These are phyloP conservation scores for Meira miltonrushii DNA, from an alignment of 1,284 basidiomycete species.

Conservation along the genomic window DNA sequence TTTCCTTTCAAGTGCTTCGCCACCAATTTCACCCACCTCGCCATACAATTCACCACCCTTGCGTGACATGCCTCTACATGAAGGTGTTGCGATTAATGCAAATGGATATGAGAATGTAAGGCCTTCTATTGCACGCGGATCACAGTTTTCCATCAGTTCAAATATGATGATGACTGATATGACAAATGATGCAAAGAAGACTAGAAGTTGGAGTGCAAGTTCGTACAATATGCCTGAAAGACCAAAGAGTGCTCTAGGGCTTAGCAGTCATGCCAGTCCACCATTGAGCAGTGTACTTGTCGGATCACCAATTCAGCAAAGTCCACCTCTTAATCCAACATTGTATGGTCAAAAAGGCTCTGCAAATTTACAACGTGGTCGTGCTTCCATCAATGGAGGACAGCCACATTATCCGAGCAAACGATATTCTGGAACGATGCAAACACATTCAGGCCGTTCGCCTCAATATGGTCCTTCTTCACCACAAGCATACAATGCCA, in stretches of 20 bases:
- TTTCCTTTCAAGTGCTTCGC: too few species aligned
- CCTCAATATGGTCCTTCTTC: not conserved
- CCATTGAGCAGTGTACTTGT: not conserved
- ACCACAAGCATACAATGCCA: not conserved
- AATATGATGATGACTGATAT: too few species aligned
- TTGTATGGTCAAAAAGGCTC: not conserved
- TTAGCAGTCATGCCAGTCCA: not conserved
- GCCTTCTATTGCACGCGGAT: too few species aligned
- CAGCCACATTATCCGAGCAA: not conserved
- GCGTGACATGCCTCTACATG: too few species aligned
- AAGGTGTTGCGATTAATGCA: too few species aligned
- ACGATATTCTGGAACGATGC: not conserved
- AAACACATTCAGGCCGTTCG: not conserved
- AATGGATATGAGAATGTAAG: too few species aligned
- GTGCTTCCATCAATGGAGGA: not conserved
- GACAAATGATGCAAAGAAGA: not conserved
- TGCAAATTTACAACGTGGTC: not conserved
- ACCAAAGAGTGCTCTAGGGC: slow-evolving; percentile 2
- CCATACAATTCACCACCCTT: too few species aligned
- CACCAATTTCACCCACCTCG: too few species aligned
- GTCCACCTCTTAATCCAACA: not conserved
- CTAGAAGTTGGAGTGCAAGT: not conserved
- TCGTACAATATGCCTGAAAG: not conserved
- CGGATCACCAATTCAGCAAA: not conserved
- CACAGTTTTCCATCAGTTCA: too few species aligned